Percentiles rank a stretch among this genome's conserved stretches.
phyloP scores from a whole-genome alignment of 345 rosid genomes.

The Populus ilicifolia region DNA sequence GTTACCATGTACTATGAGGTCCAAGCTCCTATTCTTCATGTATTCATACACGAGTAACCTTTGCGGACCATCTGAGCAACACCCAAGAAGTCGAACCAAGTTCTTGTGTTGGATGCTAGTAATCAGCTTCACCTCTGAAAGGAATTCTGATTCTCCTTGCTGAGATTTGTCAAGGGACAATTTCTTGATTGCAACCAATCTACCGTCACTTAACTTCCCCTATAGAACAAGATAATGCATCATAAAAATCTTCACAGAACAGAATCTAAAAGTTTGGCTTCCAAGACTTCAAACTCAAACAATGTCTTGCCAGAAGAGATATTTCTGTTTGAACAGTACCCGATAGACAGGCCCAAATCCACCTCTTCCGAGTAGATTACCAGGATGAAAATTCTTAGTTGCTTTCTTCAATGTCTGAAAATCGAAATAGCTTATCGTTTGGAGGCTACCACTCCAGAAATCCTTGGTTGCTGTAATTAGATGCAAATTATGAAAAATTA shows the following conservation, averaged over 20 bases:
- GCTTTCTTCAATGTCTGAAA: constrained; percentile 57
- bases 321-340: constrained; percentile 26
- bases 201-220: constrained; percentile 58
- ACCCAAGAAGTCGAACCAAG: constrained; percentile 61
- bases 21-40: constrained; percentile 64
- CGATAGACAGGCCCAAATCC: constrained; percentile 66
- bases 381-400: constrained; percentile 48
- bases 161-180: constrained; percentile 52
- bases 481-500: not conserved
- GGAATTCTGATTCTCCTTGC: constrained; percentile 66
- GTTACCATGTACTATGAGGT: constrained; percentile 50
- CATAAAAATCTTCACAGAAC: not conserved
- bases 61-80: constrained; percentile 60
- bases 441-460: constrained; percentile 43
- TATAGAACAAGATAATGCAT: constrained; percentile 11
- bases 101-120: constrained; percentile 76
- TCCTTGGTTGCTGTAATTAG: constrained; percentile 32
- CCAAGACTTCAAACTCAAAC: not conserved
- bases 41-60: constrained; percentile 62
- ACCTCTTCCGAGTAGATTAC: constrained; percentile 57
- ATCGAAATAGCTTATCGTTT: constrained; percentile 43
- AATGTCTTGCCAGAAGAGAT: not conserved
- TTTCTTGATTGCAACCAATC: constrained; percentile 48
- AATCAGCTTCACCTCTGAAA: constrained; percentile 66
- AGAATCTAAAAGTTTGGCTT: not conserved